Percentiles rank a stretch among this genome's conserved stretches.
Evolutionary conservation across 2,329 filamentous ascomycete genomes (phyloP).

Genomic region (Biscogniauxia mediterranea): DNA sequence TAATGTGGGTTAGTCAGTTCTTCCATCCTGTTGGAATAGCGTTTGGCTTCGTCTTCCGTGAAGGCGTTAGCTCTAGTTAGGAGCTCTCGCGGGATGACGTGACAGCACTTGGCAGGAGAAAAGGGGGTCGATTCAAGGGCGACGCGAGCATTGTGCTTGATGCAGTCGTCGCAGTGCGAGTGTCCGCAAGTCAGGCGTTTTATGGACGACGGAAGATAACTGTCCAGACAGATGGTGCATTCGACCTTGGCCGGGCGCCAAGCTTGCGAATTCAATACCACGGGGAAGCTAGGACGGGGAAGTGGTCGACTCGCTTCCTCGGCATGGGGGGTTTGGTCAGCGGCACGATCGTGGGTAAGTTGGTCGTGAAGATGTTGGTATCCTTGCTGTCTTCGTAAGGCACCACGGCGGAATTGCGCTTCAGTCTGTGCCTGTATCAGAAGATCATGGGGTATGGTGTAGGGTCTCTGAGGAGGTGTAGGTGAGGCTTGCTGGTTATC

Average conservation of each 20-base stretch:
- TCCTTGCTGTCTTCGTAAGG: too few relatives aligned
- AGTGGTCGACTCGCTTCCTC: background rate
- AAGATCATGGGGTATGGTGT: too few relatives aligned
- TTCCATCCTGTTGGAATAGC: conserved; percentile 14
- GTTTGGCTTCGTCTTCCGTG: conserved; percentile 3
- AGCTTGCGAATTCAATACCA: background rate
- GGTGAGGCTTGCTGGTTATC: too few relatives aligned
- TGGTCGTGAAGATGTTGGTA: too few relatives aligned
- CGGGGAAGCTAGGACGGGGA: background rate
- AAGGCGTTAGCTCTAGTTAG: conserved; percentile 1
- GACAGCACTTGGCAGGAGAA: conserved; percentile 18
- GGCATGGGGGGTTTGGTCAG: background rate
- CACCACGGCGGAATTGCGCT: too few relatives aligned
- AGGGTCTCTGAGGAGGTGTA: too few relatives aligned
- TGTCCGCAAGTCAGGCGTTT: conserved; percentile 3
- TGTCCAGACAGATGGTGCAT: conserved; percentile 9
- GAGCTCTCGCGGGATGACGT: conserved; percentile 4
- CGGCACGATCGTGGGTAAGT: too few relatives aligned
- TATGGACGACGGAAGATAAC: background rate
- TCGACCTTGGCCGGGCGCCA: background rate
- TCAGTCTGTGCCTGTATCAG: too few relatives aligned
- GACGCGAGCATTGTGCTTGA: background rate
- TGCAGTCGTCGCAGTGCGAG: conserved; percentile 12
- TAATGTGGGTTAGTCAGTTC: conserved; percentile 10
- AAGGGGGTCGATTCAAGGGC: conserved; percentile 17